Percentiles rank a stretch among this genome's conserved stretches.
Evolutionary conservation across 495 filamentous ascomycete species (phyloP).

Genomic region (Neohortaea acidophila): DNA sequence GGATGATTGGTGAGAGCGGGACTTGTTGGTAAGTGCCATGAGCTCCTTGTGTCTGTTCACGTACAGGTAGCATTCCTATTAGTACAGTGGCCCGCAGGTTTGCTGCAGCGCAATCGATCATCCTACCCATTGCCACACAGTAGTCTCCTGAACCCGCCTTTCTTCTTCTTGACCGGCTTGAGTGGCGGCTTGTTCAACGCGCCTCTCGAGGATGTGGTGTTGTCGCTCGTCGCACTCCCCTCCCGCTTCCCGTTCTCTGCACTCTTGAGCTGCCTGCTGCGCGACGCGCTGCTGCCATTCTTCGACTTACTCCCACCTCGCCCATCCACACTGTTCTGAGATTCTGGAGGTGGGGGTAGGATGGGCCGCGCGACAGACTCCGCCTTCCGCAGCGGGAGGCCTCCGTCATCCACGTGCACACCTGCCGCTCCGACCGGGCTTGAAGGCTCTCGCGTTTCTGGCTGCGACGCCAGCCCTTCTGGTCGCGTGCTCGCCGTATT

Average conservation of each 20-base stretch:
- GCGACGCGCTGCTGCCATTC: not conserved
- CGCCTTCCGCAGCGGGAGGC: not conserved
- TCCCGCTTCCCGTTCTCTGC: not conserved
- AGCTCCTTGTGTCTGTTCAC: too few relatives aligned
- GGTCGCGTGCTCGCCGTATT: constrained; percentile 15
- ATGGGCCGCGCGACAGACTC: not conserved
- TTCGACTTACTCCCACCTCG: too few relatives aligned
- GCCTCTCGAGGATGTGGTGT: not conserved
- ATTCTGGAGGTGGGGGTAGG: not conserved
- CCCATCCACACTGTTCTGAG: not conserved
- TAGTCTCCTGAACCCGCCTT: constrained; percentile 6
- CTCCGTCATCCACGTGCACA: not conserved
- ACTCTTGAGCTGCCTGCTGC: not conserved
- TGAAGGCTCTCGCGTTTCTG: not conserved
- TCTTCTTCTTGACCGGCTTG: constrained; percentile 2
- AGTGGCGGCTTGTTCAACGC: not conserved
- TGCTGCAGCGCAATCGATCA: too few relatives aligned
- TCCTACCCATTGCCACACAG: constrained; percentile 7
- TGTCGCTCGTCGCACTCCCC: constrained; percentile 1
- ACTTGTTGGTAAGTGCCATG: too few relatives aligned
- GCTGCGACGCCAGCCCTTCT: constrained; percentile 6
- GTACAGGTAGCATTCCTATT: too few relatives aligned
- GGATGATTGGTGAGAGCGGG: too few relatives aligned
- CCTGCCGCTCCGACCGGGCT: not conserved
- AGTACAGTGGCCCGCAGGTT: too few relatives aligned